Evolutionary conservation across 139 green algal genomes (phyloP).

Genomic region (Pycnococcus provasolii): DNA sequence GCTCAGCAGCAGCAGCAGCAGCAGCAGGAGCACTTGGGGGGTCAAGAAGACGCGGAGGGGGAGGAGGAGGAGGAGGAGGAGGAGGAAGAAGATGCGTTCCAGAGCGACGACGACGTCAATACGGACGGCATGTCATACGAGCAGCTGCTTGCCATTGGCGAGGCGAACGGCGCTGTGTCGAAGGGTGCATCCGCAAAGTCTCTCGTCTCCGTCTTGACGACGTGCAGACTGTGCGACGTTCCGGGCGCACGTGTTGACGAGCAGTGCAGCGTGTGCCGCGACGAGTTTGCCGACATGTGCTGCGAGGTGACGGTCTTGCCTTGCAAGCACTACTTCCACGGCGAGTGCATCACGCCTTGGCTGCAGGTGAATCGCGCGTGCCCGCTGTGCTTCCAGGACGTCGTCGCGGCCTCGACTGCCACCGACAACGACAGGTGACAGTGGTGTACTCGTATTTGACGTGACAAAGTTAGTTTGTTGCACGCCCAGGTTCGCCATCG

Average conservation of each 20-base stretch:
- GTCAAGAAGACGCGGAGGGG: too few relatives aligned
- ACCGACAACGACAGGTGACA: too few relatives aligned
- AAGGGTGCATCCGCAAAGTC: not conserved
- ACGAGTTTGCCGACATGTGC: conserved; percentile 8
- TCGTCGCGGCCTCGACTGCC: not conserved
- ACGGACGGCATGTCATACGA: conserved; percentile 19
- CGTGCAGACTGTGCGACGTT: not conserved
- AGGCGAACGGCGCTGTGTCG: not conserved
- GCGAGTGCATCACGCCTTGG: conserved; percentile 19
- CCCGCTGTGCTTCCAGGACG: conserved; percentile 17
- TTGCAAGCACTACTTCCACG: conserved; percentile 19
- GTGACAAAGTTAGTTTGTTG: too few relatives aligned
- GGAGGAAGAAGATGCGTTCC: too few relatives aligned
- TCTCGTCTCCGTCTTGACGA: not conserved
- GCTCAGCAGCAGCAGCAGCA: too few relatives aligned
- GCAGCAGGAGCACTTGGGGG: too few relatives aligned
- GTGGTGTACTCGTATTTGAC: too few relatives aligned
- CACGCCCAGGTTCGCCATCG: too few relatives aligned
- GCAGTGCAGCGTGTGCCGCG: conserved; percentile 11
- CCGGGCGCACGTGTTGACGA: not conserved
- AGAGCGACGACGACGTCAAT: conserved; percentile 2
- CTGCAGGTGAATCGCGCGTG: conserved; percentile 11
- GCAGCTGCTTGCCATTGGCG: conserved; percentile 5
- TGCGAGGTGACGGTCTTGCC: not conserved
- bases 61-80: too few relatives aligned